Evolutionary conservation across 2,329 filamentous ascomycete genomes (phyloP).

Genomic region (Curvularia lunata): DNA sequence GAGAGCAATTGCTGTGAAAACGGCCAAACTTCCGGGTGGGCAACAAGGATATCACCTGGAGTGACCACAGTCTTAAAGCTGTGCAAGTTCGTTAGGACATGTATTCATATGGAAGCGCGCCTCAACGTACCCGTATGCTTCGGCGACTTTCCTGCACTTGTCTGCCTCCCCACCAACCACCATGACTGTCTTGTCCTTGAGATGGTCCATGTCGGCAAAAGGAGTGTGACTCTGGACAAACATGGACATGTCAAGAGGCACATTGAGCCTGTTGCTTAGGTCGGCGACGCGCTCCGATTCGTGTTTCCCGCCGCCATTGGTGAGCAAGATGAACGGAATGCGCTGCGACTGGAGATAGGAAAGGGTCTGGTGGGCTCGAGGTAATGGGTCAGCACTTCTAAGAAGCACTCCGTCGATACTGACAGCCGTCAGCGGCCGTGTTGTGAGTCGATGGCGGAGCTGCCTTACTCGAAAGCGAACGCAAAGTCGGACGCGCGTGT

Average conservation of each 20-base stretch:
- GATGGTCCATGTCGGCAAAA: conserved; percentile 70
- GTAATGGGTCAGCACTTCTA: conserved; percentile 78
- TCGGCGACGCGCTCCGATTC: conserved; percentile 76
- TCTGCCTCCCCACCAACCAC: conserved; percentile 57
- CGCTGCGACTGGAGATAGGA: conserved; percentile 72
- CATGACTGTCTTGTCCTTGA: conserved; percentile 60
- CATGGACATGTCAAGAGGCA: conserved; percentile 69
- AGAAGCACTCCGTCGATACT: conserved; percentile 96
- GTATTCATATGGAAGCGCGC: neutral
- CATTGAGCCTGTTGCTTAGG: conserved; percentile 68
- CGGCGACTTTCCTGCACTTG: conserved; percentile 74
- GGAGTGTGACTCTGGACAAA: conserved; percentile 94
- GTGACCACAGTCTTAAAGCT: conserved; percentile 74
- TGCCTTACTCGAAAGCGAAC: conserved; percentile 63
- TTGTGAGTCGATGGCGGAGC: conserved; percentile 18
- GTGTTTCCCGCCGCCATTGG: conserved; percentile 89
- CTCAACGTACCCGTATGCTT: conserved; percentile 54
- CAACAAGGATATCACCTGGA: conserved; percentile 79
- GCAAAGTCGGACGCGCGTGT: conserved; percentile 60
- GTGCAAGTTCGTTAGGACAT: conserved; percentile 9
- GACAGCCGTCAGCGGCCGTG: conserved; percentile 35
- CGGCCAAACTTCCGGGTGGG: conserved; percentile 79
- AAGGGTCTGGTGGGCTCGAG: conserved; percentile 77
- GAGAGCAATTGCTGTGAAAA: conserved; percentile 72
- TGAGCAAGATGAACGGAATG: conserved; percentile 92